A percentile compares a stretch with the other conserved stretches of the same genome.
These are phyloP conservation scores for Psilocybe tampanensis DNA, from an alignment of 768 basidiomycete genomes.

Conservation along the genomic window DNA sequence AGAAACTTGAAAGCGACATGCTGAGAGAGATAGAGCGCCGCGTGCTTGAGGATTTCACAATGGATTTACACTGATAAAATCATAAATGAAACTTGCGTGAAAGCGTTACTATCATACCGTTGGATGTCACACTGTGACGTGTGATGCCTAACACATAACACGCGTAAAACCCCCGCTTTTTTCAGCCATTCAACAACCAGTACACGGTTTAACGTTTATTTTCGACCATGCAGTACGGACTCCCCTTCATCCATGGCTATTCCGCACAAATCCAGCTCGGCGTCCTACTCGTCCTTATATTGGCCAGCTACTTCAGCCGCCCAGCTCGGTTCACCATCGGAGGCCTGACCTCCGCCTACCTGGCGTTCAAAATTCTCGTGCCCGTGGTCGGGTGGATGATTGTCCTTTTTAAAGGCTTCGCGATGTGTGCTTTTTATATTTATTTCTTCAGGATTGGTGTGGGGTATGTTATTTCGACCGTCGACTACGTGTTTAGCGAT, in stretches of 20 bases:
- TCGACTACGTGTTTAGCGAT: slow-evolving; percentile 19
- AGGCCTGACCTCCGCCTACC: slow-evolving; percentile 23
- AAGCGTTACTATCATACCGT: too few relatives aligned
- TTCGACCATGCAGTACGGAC: slow-evolving; percentile 14
- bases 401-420: slow-evolving; percentile 31
- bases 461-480: slow-evolving; percentile 21
- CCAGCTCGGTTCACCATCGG: slow-evolving; percentile 24
- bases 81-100: too few relatives aligned
- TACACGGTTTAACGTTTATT: too few relatives aligned
- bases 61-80: too few relatives aligned
- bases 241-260: slow-evolving; percentile 30
- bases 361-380: slow-evolving; percentile 27
- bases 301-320: slow-evolving; percentile 31
- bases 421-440: slow-evolving; percentile 37
- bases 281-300: slow-evolving; percentile 28
- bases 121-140: too few relatives aligned
- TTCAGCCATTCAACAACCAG: too few relatives aligned
- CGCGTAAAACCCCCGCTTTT: too few relatives aligned
- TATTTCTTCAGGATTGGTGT: slow-evolving; percentile 34
- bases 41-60: too few relatives aligned
- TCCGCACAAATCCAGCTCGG: slow-evolving; percentile 31
- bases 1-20: too few relatives aligned
- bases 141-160: too few relatives aligned
- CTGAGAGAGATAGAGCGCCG: too few relatives aligned
- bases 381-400: slow-evolving; percentile 25